Base-by-base conservation (phyloP, 1,139 yeast species). In the Geotrichum cucujoidarum region DNA sequence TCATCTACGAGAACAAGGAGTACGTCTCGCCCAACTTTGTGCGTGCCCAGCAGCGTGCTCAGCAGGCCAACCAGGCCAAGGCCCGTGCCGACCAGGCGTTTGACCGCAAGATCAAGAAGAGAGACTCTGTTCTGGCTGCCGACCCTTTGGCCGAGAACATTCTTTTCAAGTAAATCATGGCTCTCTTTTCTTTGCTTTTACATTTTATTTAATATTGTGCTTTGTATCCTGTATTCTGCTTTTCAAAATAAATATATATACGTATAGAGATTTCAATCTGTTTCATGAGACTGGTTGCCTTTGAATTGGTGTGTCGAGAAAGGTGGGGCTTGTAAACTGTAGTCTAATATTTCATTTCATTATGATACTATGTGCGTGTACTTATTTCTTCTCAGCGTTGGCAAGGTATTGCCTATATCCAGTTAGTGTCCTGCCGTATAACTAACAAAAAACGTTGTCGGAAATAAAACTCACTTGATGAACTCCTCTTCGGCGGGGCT, bases 1-100 rank as follows among this genome's bases (percentile, higher is more conserved):
- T 92, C 75, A 88, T 92, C 57, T 92, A 87, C 70, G 98, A 92
- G 65, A 92, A 92, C 73, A 90, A 87, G 74, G 95, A 92, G 69
- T 92, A 87, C 67, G 96, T 92, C 45, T 86, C 95, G 52, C 98
- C 98, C 56, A 92, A 92, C 74, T 81, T 86, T 57, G 95, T 85
- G 46, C 83, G 98, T 72, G 89, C 98, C 13, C 97, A 90, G 73
- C 57, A 76, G 57, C 85, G 80, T 67, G 86, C 83, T 59, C 78
- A 84, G 62, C 81, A 84, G 53, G 97, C 97, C 7, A 78, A 75
- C 48, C 82, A 81, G 60, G 96, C 97, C 43, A 77, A 75, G 60
- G 67, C 79, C 40, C 81, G 97, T 69, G 79, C 85, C 48, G 89
- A 85, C 50, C 89, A 88, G 55, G 88, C 95, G 20, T 70, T 78